Evolutionary conservation across 2,329 filamentous ascomycete species (phyloP).

Genomic region (Pseudonectria foliicola): DNA sequence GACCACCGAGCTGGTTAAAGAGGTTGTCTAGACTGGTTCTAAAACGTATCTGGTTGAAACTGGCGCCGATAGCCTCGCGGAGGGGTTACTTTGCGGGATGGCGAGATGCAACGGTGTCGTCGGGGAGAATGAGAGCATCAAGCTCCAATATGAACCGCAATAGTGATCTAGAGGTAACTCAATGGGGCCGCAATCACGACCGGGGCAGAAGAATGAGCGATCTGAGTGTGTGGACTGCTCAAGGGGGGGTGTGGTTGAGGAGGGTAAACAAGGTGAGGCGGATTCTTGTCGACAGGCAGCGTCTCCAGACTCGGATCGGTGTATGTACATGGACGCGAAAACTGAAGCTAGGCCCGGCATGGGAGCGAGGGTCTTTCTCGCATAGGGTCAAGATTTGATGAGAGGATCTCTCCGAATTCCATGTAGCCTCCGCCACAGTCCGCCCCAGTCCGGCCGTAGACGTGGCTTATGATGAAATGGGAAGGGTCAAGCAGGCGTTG

Average conservation of each 20-base stretch:
- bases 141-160: constrained; percentile 8
- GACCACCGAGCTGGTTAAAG: constrained; percentile 17
- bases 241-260: constrained; percentile 6
- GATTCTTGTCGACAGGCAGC: constrained; percentile 16
- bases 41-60: constrained; percentile 12
- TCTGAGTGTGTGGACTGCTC: constrained; percentile 12
- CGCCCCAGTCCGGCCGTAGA: no score
- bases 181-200: constrained; percentile 15
- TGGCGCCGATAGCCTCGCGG: constrained; percentile 11
- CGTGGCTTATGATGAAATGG: no score
- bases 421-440: no score
- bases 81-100: constrained; percentile 13
- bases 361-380: background rate
- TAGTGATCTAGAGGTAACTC: constrained; percentile 5
- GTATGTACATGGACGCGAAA: constrained; percentile 2
- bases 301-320: constrained; percentile 12
- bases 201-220: constrained; percentile 17
- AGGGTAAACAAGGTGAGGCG: constrained; percentile 19
- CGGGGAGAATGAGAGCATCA: constrained; percentile 20
- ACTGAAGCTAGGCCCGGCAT: constrained; percentile 4
- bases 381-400: no score
- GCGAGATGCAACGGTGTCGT: constrained; percentile 16
- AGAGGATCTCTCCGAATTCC: no score
- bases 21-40: constrained; percentile 15
- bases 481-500: no score